Conservation (phyloP, 306 rosid genomes). For the Echinosophora koreensis region DNA sequence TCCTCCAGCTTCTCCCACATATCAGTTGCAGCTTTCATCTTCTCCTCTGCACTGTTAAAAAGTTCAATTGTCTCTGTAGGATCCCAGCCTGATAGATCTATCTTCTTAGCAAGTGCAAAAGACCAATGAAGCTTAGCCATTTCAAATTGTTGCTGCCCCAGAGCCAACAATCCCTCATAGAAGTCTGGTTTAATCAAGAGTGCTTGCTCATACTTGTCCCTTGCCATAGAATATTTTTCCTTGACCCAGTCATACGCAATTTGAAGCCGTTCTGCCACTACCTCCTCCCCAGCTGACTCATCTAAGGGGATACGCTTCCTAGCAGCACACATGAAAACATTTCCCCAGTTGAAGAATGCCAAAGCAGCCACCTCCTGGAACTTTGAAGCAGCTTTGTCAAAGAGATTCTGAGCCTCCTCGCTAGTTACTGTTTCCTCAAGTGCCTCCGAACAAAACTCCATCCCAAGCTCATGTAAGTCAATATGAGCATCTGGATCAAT, state of each 20-base stretch:
- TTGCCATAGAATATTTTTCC: constrained; percentile 90
- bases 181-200: constrained; percentile 90
- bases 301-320: constrained; percentile 94
- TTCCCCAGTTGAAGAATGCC: constrained; percentile 98
- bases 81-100: constrained; percentile 69
- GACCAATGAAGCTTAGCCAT: constrained; percentile 93
- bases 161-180: constrained; percentile 90
- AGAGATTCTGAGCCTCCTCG: constrained; percentile 92
- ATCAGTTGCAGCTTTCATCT: constrained; percentile 80
- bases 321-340: constrained; percentile 97
- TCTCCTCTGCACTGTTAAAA: constrained; percentile 75
- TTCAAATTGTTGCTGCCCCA: constrained; percentile 86
- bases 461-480: constrained; percentile 97
- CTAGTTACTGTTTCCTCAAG: constrained; percentile 96
- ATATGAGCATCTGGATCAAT: constrained; percentile 96
- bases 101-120: constrained; percentile 75
- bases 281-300: constrained; percentile 82
- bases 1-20: constrained; percentile 86
- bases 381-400: constrained; percentile 93
- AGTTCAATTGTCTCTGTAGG: constrained; percentile 65
- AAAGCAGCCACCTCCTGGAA: constrained; percentile 99
- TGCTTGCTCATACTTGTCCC: constrained; percentile 90
- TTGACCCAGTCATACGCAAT: constrained; percentile 96
- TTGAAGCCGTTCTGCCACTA: constrained; percentile 81
- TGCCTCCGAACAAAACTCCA: constrained; percentile 99